Conservation (phyloP, 2,329 filamentous ascomycete species). For the Alternaria angustiovoidea region DNA sequence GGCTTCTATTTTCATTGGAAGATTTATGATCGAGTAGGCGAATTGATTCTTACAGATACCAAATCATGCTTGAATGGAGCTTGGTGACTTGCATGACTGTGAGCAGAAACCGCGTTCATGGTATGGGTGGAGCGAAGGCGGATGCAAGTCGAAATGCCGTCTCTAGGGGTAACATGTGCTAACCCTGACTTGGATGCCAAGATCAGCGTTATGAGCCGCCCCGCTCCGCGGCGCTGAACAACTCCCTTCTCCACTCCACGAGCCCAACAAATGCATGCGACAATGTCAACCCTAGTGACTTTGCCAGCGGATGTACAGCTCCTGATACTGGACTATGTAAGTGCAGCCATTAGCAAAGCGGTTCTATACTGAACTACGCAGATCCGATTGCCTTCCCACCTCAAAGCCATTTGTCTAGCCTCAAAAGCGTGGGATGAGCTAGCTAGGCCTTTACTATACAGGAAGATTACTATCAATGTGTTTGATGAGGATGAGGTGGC, state of each 20-base stretch:
- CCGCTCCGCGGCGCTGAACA: neutral
- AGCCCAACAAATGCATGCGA: neutral
- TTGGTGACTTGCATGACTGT: too few species aligned
- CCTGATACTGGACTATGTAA: neutral
- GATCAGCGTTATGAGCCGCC: neutral
- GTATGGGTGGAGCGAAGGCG: neutral
- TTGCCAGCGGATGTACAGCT: neutral
- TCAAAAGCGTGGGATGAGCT: neutral
- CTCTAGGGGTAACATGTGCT: neutral
- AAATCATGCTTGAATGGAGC: too few species aligned
- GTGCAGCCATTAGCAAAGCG: neutral
- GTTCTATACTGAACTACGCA: neutral
- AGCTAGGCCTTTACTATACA: neutral
- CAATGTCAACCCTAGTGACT: neutral
- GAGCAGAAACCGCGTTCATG: neutral
- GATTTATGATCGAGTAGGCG: too few species aligned
- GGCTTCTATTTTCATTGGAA: too few species aligned
- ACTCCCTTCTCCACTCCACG: neutral
- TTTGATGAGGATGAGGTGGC: neutral
- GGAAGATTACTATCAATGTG: neutral
- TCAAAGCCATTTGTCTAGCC: neutral
- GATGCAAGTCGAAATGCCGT: constrained; percentile 1
- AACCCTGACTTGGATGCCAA: neutral
- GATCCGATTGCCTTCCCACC: neutral
- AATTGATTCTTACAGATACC: too few species aligned